These are phyloP conservation scores for Urostyla sp. DNA, from an alignment of 73 alveolate species.

Conservation along the genomic window DNA sequence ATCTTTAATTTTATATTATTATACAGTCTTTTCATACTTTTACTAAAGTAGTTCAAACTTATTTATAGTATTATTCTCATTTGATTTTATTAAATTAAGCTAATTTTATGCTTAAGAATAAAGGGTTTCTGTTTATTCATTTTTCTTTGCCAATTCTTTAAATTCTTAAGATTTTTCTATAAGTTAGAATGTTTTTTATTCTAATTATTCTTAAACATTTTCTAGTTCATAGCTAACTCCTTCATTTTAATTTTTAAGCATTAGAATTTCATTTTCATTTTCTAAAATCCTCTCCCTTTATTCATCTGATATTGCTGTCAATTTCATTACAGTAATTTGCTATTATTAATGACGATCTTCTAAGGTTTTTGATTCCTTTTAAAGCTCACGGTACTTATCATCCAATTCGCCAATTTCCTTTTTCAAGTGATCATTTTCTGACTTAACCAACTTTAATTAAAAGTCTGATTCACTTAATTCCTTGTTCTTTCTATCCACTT, in stretches of 20 bases:
- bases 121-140: no score
- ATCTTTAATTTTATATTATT: slow-evolving; percentile 9
- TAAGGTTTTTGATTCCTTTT: background rate
- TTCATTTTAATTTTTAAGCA: slow-evolving; percentile 10
- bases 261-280: slow-evolving; percentile 21
- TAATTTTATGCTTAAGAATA: no score
- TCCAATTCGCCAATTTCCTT: slow-evolving; percentile 40
- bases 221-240: background rate
- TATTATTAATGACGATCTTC: background rate
- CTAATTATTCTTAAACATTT: background rate
- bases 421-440: slow-evolving; percentile 30
- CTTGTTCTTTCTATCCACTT: slow-evolving; percentile 33
- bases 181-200: background rate
- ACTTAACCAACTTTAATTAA: slow-evolving; percentile 6
- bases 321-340: slow-evolving; percentile 9
- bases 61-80: no score
- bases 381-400: slow-evolving; percentile 33
- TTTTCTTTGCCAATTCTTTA: no score
- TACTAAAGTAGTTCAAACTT: no score
- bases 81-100: no score
- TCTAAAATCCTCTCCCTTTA: slow-evolving; percentile 15
- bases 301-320: slow-evolving; percentile 36
- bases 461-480: slow-evolving; percentile 41
- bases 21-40: no score
- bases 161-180: no score